Percentiles rank a stretch among this genome's conserved stretches.
These are phyloP conservation scores for Fusarium torulosum DNA, from an alignment of 2,329 filamentous ascomycete genomes.

Conservation along the genomic window DNA sequence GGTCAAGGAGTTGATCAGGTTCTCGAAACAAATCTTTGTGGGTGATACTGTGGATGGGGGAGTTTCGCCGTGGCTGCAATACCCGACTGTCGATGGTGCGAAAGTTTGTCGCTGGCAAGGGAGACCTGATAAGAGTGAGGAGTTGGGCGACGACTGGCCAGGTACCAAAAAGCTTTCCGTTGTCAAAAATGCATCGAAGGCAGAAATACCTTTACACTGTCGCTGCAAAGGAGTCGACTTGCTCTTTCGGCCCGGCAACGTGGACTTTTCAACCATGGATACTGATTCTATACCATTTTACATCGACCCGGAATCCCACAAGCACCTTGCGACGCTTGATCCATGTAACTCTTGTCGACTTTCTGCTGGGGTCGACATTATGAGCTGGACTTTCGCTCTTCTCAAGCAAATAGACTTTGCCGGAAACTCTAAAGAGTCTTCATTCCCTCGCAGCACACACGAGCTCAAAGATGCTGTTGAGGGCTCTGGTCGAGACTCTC, in stretches of 20 bases:
- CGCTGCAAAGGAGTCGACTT: slow-evolving; percentile 62
- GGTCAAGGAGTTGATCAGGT: slow-evolving; percentile 48
- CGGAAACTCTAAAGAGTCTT: neutral
- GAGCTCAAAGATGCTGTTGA: slow-evolving; percentile 54
- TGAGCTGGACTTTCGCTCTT: slow-evolving; percentile 60
- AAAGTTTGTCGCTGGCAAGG: slow-evolving; percentile 48
- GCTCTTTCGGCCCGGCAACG: slow-evolving; percentile 52
- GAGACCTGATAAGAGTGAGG: slow-evolving; percentile 37
- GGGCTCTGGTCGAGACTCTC: slow-evolving; percentile 48
- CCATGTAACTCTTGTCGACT: slow-evolving; percentile 63
- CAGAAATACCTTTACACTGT: slow-evolving; percentile 57
- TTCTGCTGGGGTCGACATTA: slow-evolving; percentile 57
- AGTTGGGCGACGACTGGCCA: slow-evolving; percentile 52
- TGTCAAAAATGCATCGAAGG: slow-evolving; percentile 23
- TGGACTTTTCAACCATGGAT: slow-evolving; percentile 30
- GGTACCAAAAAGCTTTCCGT: slow-evolving; percentile 11
- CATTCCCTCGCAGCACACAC: slow-evolving; percentile 29
- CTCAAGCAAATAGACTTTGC: slow-evolving; percentile 56
- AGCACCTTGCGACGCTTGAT: slow-evolving; percentile 56
- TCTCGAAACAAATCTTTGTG: slow-evolving; percentile 59
- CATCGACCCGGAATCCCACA: slow-evolving; percentile 58
- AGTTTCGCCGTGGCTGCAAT: slow-evolving; percentile 59
- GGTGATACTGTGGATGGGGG: slow-evolving; percentile 67
- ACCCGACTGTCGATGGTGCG: slow-evolving; percentile 50
- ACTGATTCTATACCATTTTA: slow-evolving; percentile 56